Evolutionary conservation across 805 yeast genomes (phyloP).

Genomic region (Cephaloascus fragrans): DNA sequence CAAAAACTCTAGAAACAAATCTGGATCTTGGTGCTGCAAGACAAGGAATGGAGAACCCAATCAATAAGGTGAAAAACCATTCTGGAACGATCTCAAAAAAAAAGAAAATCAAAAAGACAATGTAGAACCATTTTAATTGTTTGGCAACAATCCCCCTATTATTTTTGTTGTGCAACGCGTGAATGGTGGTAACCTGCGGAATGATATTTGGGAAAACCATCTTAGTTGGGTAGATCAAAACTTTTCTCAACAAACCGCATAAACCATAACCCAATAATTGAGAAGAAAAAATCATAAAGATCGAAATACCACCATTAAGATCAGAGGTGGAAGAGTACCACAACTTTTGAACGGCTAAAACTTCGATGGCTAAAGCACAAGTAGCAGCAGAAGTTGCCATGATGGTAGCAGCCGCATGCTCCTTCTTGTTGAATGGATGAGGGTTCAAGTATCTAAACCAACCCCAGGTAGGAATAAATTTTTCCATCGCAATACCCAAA

Average conservation of each 20-base stretch:
- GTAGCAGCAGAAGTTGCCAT: constrained; percentile 20
- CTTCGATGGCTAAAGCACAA: constrained; percentile 18
- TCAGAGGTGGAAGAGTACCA: constrained; percentile 13
- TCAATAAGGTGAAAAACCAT: constrained; percentile 16
- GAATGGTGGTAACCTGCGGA: constrained; percentile 10
- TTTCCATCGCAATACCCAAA: constrained; percentile 16
- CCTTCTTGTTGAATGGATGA: constrained; percentile 35
- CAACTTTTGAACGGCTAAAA: constrained; percentile 19
- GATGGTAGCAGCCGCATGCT: constrained; percentile 30
- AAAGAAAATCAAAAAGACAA: constrained; percentile 12
- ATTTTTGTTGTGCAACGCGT: constrained; percentile 13
- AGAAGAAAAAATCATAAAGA: constrained; percentile 19
- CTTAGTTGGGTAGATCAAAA: constrained; percentile 10
- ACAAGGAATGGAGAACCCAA: constrained; percentile 18
- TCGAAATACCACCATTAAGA: constrained; percentile 13
- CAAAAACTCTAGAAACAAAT: constrained; percentile 17
- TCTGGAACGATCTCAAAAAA: constrained; percentile 19
- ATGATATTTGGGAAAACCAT: constrained; percentile 7
- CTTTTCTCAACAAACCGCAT: constrained; percentile 15
- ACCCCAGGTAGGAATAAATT: constrained; percentile 13
- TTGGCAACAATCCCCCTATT: constrained; percentile 2
- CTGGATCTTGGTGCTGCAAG: constrained; percentile 15
- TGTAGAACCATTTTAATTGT: constrained; percentile 9
- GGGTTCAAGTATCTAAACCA: constrained; percentile 20
- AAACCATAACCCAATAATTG: constrained; percentile 18